A percentile compares a stretch with the other conserved stretches of the same genome.
Conservation (phyloP, 768 basidiomycete species). For the Omphalotus guepiniiformis region DNA sequence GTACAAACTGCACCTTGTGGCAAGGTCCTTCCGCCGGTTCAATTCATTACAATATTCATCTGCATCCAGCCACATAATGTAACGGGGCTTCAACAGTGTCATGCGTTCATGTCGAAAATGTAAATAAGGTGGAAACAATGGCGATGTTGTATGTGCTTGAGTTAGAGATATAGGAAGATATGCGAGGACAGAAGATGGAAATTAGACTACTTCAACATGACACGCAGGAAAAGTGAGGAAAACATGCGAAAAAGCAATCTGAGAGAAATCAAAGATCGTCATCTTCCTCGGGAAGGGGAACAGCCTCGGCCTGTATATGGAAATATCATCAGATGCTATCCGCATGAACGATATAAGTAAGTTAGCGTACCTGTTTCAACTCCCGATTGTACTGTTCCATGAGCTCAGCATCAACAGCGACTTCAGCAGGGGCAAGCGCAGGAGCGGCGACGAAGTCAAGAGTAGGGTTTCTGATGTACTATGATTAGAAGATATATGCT, state of each 20-base stretch:
- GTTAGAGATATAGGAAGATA: no score
- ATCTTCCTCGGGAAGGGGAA: slow-evolving; percentile 97
- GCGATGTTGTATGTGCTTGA: no score
- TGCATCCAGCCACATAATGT: no score
- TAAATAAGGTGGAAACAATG: no score
- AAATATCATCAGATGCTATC: slow-evolving; percentile 9
- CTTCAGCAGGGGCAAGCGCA: slow-evolving; percentile 92
- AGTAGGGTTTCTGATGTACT: slow-evolving; percentile 56
- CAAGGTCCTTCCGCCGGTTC: no score
- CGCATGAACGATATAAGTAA: slow-evolving; percentile 3
- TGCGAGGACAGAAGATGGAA: no score
- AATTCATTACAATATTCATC: no score
- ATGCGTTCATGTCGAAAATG: no score
- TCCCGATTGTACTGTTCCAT: slow-evolving; percentile 80
- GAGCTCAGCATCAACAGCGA: slow-evolving; percentile 71
- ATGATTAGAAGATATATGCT: slow-evolving; percentile 1
- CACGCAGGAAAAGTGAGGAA: neutral
- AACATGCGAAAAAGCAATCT: neutral
- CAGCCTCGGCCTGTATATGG: slow-evolving; percentile 65
- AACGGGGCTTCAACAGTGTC: no score
- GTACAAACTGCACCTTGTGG: no score
- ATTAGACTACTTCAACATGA: no score
- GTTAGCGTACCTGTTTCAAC: slow-evolving; percentile 53
- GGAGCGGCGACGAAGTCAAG: slow-evolving; percentile 98
- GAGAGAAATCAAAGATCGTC: slow-evolving; percentile 66